Evolutionary conservation across 1,284 basidiomycete species (phyloP).

Genomic region (Mycosarcoma mackinlayi): DNA sequence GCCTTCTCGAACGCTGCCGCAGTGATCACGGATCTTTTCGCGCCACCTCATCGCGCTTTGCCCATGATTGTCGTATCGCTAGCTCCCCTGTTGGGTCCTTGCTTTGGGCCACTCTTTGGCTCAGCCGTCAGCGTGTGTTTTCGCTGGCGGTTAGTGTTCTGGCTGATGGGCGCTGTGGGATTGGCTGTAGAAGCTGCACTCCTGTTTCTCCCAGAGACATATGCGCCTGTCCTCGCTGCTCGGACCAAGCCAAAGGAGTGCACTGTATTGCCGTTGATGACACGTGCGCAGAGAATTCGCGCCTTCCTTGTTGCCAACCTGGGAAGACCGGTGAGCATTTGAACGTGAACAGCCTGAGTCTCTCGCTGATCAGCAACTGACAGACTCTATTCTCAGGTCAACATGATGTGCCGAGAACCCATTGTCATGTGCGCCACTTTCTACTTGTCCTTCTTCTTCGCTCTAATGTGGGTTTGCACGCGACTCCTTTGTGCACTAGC

Average conservation of each 20-base stretch:
- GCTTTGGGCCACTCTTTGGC: conserved; percentile 42
- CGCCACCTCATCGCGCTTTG: conserved; percentile 15
- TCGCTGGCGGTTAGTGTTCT: conserved; percentile 36
- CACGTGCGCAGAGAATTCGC: conserved; percentile 7
- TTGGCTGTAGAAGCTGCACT: conserved; percentile 17
- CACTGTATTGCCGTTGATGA: neutral
- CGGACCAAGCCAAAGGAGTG: conserved; percentile 1
- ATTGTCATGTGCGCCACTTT: conserved; percentile 41
- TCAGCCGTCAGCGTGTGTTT: conserved; percentile 10
- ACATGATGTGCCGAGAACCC: conserved; percentile 43
- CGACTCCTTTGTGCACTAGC: no score
- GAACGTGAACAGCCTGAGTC: neutral
- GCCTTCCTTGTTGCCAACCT: conserved; percentile 26
- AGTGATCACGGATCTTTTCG: conserved; percentile 43
- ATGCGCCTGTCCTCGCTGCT: conserved; percentile 15
- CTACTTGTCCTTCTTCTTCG: conserved; percentile 46
- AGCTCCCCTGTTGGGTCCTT: conserved; percentile 29
- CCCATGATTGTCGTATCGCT: conserved; percentile 41
- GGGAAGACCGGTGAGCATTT: conserved; percentile 33
- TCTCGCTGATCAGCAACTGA: neutral
- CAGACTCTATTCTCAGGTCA: conserved; percentile 10
- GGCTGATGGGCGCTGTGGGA: conserved; percentile 26
- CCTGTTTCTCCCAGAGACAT: conserved; percentile 37
- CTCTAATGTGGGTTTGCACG: conserved; percentile 40
- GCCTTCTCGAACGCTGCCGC: conserved; percentile 49